Evolutionary conservation across 805 yeast genomes (phyloP).

Genomic region (Myxozyma lipomycoides): DNA sequence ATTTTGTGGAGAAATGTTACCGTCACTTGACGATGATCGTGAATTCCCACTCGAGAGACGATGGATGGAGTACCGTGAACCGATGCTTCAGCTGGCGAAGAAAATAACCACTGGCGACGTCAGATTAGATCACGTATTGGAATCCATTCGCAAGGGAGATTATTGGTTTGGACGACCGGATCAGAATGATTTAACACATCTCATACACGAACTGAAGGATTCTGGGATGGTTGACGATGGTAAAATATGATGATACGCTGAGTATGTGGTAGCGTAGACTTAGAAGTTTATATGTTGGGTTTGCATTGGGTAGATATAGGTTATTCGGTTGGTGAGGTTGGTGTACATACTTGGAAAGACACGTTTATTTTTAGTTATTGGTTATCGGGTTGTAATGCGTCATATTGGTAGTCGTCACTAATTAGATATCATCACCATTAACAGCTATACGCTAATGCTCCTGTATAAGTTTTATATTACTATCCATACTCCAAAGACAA

Average conservation of each 20-base stretch:
- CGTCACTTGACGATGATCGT: conserved; percentile 5
- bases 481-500: no score
- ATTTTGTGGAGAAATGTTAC: conserved; percentile 5
- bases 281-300: no score
- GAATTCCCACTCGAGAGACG: conserved; percentile 5
- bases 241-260: neutral
- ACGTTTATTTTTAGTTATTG: no score
- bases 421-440: no score
- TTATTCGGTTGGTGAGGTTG: no score
- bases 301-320: no score
- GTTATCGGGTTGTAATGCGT: no score
- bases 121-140: conserved; percentile 3
- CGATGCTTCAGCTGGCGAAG: conserved; percentile 15
- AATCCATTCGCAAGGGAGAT: neutral
- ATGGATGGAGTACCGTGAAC: conserved; percentile 17
- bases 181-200: neutral
- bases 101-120: conserved; percentile 7
- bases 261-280: no score
- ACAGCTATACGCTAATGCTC: no score
- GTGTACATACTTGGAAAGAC: no score
- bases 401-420: no score
- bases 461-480: no score
- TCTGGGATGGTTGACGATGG: neutral
- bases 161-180: conserved; percentile 4
- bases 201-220: neutral